Evolutionary conservation across 345 rosid genomes (phyloP).

Genomic region (Citrus medica): DNA sequence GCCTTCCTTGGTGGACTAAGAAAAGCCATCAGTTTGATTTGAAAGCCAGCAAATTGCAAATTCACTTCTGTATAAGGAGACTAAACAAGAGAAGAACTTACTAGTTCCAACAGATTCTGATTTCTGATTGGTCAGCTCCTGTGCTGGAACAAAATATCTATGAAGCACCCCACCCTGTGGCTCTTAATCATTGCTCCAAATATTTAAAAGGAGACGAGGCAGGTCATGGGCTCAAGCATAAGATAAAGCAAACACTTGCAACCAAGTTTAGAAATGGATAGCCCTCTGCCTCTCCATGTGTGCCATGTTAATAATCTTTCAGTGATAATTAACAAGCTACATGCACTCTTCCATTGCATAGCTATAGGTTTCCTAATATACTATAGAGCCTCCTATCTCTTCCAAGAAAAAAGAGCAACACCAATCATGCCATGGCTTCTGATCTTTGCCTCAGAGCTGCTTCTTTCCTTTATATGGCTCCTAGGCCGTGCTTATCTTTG

Average conservation of each 20-base stretch:
- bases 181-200: background rate
- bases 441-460: constrained; percentile 23
- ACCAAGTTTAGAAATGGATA: constrained; percentile 2
- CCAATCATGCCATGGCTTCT: constrained; percentile 16
- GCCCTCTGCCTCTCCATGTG: constrained; percentile 20
- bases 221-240: background rate
- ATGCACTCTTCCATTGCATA: constrained; percentile 25
- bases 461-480: constrained; percentile 36
- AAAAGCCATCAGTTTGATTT: background rate
- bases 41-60: background rate
- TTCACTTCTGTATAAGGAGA: too few relatives aligned
- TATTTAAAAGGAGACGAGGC: background rate
- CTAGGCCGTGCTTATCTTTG: constrained; percentile 25
- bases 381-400: constrained; percentile 32
- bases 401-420: background rate
- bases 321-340: constrained; percentile 21
- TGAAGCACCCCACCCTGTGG: background rate
- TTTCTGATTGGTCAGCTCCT: background rate
- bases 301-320: constrained; percentile 11
- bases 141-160: background rate
- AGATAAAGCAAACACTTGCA: background rate
- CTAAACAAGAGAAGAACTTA: background rate
- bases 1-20: too few relatives aligned
- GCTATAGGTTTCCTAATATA: constrained; percentile 28
- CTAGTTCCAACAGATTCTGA: background rate